These are phyloP conservation scores for Ambispora gerdemannii DNA, from an alignment of 192 early-diverging fungal genomes.

Conservation along the genomic window DNA sequence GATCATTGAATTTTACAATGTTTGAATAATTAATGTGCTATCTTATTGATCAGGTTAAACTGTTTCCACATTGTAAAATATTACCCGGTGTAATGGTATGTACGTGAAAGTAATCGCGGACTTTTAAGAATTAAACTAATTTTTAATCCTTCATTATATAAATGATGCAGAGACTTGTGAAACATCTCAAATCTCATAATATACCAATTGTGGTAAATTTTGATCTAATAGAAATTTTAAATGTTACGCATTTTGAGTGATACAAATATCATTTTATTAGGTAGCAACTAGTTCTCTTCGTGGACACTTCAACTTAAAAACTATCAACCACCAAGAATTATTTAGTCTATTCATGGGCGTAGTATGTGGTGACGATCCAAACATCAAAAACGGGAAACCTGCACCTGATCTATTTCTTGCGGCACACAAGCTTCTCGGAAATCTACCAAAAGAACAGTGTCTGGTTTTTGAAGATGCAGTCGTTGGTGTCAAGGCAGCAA, in stretches of 20 bases:
- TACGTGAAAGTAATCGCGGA: not conserved
- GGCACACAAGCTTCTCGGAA: constrained; percentile 43
- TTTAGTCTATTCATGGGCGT: constrained; percentile 81
- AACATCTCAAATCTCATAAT: not conserved
- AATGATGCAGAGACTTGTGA: constrained; percentile 26
- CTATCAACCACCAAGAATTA: constrained; percentile 61
- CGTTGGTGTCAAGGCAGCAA: constrained; percentile 78
- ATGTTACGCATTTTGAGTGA: no score
- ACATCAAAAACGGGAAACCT: constrained; percentile 79
- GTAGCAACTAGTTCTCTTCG: constrained; percentile 81
- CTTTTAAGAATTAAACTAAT: not conserved
- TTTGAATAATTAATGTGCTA: no score
- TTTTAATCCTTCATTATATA: no score
- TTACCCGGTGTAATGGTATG: constrained; percentile 4
- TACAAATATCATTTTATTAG: no score
- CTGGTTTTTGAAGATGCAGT: constrained; percentile 94
- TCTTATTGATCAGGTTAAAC: not conserved
- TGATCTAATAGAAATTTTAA: no score
- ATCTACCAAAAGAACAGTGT: constrained; percentile 50
- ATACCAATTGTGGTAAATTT: constrained; percentile 24
- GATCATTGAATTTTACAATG: no score
- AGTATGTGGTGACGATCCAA: constrained; percentile 85
- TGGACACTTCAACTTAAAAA: constrained; percentile 74
- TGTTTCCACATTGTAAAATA: constrained; percentile 1
- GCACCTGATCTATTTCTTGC: constrained; percentile 85